Base-by-base conservation (phyloP, 352 stramenopile genomes). In the Phytophthora idaei region DNA sequence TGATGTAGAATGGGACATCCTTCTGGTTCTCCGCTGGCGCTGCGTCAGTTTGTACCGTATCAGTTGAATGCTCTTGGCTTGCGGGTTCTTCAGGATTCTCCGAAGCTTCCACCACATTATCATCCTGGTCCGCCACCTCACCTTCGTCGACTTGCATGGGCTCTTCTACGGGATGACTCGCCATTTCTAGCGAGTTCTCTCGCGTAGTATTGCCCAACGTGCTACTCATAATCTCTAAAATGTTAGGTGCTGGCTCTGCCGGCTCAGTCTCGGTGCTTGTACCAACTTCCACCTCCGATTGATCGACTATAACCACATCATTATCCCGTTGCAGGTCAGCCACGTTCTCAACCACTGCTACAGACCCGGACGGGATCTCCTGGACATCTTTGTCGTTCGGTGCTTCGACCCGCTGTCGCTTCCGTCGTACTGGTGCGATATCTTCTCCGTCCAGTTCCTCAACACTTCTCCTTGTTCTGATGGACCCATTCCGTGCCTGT, bases 1-100 rank as follows among this genome's bases (percentile, higher is more conserved):
- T 76, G 8, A 90, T 59, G 67, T 92, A 92, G 44, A 75, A 87
- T 42, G 71, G 55, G 1, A 70, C 12, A 32, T 17, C 15, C 37
- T 70, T 65, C 21, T 61, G 46, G 27, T 53, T 60, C 25, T 31
- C 31, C 25, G 14, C n/a, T 46, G 58, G 36, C 14, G 17, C 49
- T 57, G 46, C 12, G 17, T 47, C 34, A 56, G 12, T 31, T 34
- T 32, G n/a, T 15, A 15, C 41, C 3, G 28, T 34, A 34, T 44
- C 31, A 57, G 12, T 34, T 15, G 14, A 11, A 41, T 3, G 7
- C 3, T 63, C 34, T 5, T 48, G 48, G 41, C 6, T 55, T 28
- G 21, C 8, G 9, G 46, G n/a, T 28, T 50, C 45, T 55, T 51
- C 32, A 17, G 42, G 41, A 27, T 12, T 53, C 8, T 66, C 36